Percentiles rank a stretch among this genome's conserved stretches.
Conservation (phyloP, 202 grass and related monocot genomes). For the Carex sylvatica region DNA sequence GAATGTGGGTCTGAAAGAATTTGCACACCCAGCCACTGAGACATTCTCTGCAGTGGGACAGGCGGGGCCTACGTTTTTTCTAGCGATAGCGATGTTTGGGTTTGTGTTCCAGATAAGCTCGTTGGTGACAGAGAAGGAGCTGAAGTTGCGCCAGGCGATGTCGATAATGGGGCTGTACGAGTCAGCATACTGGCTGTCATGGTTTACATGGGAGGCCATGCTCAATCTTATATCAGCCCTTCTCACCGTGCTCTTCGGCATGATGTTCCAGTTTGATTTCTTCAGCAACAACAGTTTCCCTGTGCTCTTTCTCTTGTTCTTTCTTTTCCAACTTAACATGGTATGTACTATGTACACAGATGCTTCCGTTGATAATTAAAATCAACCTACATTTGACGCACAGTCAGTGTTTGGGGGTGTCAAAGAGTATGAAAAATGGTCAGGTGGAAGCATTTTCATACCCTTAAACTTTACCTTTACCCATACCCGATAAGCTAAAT, state of each 20-base stretch:
- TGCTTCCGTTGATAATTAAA: not conserved
- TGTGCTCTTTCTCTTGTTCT: conserved; percentile 80
- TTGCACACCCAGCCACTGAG: conserved; percentile 85
- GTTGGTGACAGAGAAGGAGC: conserved; percentile 91
- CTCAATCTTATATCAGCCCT: conserved; percentile 74
- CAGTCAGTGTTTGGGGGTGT: too few relatives aligned
- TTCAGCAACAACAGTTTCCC: conserved; percentile 76
- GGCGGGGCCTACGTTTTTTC: conserved; percentile 86
- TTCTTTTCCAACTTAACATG: conserved; percentile 97
- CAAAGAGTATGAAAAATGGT: too few relatives aligned
- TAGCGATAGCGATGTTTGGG: conserved; percentile 97
- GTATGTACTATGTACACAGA: conserved; percentile 28
- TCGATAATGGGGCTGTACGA: conserved; percentile 98
- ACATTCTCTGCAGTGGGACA: conserved; percentile 76
- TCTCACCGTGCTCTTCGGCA: conserved; percentile 87
- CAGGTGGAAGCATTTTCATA: too few relatives aligned
- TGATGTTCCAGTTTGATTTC: conserved; percentile 99
- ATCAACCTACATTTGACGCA: not conserved
- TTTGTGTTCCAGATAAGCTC: conserved; percentile 98
- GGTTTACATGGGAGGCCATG: conserved; percentile 92
- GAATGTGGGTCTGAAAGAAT: conserved; percentile 89
- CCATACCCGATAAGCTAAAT: too few relatives aligned
- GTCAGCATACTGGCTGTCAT: conserved; percentile 90
- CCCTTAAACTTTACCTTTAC: too few relatives aligned
- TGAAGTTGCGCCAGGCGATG: conserved; percentile 91